A percentile compares a stretch with the other conserved stretches of the same genome.
These are phyloP conservation scores for Agrostemma githago DNA, from an alignment of 148 eudicot species.

Conservation along the genomic window DNA sequence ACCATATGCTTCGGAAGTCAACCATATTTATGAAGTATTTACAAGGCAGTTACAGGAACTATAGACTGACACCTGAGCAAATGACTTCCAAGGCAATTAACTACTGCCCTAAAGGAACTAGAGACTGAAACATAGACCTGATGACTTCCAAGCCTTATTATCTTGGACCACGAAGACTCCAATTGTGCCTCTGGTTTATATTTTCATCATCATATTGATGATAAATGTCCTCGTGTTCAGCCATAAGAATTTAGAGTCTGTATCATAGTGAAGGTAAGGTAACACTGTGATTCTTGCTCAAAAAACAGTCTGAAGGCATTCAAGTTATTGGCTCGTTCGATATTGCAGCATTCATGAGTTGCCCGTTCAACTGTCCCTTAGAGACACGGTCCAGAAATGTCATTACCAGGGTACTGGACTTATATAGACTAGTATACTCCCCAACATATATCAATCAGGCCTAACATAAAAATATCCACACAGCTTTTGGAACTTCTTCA, in stretches of 20 bases:
- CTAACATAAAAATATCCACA: background rate
- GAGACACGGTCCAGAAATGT: too few species aligned
- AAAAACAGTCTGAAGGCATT: too few species aligned
- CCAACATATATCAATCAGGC: background rate
- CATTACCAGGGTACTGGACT: background rate
- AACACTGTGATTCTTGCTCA: too few species aligned
- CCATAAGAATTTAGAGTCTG: background rate
- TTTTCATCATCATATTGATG: background rate
- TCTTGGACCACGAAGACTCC: too few species aligned
- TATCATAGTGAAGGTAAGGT: background rate
- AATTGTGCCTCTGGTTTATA: background rate
- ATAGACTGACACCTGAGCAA: background rate
- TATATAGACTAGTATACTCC: background rate
- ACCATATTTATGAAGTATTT: background rate
- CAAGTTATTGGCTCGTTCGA: too few species aligned
- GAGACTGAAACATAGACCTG: background rate
- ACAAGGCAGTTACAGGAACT: background rate
- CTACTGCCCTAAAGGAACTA: background rate
- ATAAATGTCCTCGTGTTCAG: background rate
- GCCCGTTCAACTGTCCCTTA: too few species aligned
- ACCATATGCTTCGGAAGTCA: background rate
- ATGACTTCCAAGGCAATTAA: background rate
- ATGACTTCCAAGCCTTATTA: background rate
- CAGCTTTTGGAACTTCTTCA: too few species aligned
- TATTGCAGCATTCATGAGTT: too few species aligned